Evolutionary conservation across 495 filamentous ascomycete genomes (phyloP).

Genomic region (Cladorrhinum samala): DNA sequence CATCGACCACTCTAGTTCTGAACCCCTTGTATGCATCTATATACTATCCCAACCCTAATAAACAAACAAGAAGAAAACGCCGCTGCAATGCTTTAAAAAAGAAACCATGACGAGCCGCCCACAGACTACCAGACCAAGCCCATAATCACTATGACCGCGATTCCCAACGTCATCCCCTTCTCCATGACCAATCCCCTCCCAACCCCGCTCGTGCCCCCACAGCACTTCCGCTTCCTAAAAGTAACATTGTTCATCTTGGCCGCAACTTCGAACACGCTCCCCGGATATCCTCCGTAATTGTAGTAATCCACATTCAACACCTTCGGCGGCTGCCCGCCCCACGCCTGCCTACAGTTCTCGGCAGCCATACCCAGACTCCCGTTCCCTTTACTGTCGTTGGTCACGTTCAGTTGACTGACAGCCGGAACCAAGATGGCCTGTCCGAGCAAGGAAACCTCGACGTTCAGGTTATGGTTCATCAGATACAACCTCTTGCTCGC

Average conservation of each 20-base stretch:
- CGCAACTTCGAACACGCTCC: conserved; percentile 89
- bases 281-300: conserved; percentile 58
- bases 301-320: conserved; percentile 90
- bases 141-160: conserved; percentile 5
- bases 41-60: background rate
- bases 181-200: conserved; percentile 6
- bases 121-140: background rate
- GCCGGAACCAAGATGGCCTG: conserved; percentile 68
- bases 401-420: conserved; percentile 55
- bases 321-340: conserved; percentile 65
- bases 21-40: background rate
- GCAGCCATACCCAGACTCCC: conserved; percentile 70
- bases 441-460: conserved; percentile 58
- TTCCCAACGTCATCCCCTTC: conserved; percentile 8
- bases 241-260: conserved; percentile 80
- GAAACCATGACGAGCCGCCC: background rate
- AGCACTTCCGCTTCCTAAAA: conserved; percentile 65
- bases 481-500: conserved; percentile 67
- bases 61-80: background rate
- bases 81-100: background rate
- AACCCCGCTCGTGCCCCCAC: conserved; percentile 42
- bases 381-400: conserved; percentile 58
- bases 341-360: conserved; percentile 58
- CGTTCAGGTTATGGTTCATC: conserved; percentile 88
- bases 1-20: no score